phyloP scores from a whole-genome alignment of 2,329 filamentous ascomycete genomes.

The Colletotrichum siamense region DNA sequence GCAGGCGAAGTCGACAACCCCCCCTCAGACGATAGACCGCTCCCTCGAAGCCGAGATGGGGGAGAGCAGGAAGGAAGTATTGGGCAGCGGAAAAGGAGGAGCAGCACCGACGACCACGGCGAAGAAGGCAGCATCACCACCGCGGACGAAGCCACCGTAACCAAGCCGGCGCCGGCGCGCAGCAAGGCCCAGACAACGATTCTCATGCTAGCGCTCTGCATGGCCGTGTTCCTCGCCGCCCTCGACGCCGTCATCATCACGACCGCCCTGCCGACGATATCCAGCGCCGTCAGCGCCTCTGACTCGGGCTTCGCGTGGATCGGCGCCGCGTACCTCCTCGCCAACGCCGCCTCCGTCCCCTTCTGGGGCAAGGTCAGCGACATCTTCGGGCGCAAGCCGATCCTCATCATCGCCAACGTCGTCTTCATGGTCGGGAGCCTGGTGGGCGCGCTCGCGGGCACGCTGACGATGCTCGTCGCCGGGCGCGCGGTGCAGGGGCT shows the following conservation, averaged over 20 bases:
- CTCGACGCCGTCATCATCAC: slow-evolving; percentile 68
- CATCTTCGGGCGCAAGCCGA: slow-evolving; percentile 63
- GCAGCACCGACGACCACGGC: background rate
- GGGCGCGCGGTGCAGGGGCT: slow-evolving; percentile 53
- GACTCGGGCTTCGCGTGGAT: slow-evolving; percentile 79
- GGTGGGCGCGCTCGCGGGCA: slow-evolving; percentile 52
- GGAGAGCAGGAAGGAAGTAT: background rate
- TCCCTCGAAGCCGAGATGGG: background rate
- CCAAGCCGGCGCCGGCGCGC: slow-evolving; percentile 27
- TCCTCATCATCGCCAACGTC: slow-evolving; percentile 54
- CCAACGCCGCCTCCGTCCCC: slow-evolving; percentile 69
- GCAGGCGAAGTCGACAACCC: background rate
- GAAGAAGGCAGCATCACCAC: slow-evolving; percentile 1
- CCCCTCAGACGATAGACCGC: background rate
- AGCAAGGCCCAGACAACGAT: slow-evolving; percentile 42
- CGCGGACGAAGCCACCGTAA: background rate
- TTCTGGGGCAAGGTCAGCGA: slow-evolving; percentile 72
- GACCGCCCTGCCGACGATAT: slow-evolving; percentile 71
- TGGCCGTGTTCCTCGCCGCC: slow-evolving; percentile 57
- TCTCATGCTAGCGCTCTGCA: slow-evolving; percentile 46
- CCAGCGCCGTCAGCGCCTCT: slow-evolving; percentile 65
- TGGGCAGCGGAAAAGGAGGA: background rate
- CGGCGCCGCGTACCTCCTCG: slow-evolving; percentile 75
- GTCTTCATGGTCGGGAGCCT: slow-evolving; percentile 62
- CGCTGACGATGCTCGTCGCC: slow-evolving; percentile 14